Evolutionary conservation across 257 asterid genomes (phyloP), one percentile per base, ranked within the genome.

Genomic region (Verbascum thapsus): DNA sequence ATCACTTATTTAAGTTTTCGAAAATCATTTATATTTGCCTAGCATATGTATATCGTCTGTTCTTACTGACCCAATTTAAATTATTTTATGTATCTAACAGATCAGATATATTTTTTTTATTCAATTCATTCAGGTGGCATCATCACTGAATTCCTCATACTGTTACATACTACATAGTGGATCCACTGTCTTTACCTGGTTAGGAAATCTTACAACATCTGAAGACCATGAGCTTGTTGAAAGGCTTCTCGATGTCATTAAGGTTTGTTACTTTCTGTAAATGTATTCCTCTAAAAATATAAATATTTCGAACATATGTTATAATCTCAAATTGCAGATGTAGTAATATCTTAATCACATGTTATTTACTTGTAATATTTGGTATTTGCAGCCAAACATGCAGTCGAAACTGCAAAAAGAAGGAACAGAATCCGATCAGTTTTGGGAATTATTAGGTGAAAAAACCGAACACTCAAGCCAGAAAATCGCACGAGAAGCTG

Each of bases 181-280:
- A 10, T 59, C 83, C 35, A 63, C 86, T 60, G 58, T 73, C 47
- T 90, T 76, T 67, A 78, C 75, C 68, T 90, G 97, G 97, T 66
- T 77, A 6, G 97, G 97, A 62, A 87, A 65, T 70, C 77, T 80
- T 55, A 71, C 97, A 23, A 61, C 88, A 15, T 15, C 84, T 22
- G 84, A 82, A 37, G 90, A 85, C 75, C 96, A 85, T 71, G 95
- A 90, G 76, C 90, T 90, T 67, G 84, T 79, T 7, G 92, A 90
- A 76, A 78, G 96, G 74, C 83, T 77, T 80, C 81, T 90, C 52
- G 81, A 75, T 76, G 60, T 85, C 63, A 71, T 90, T 59, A 85
- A 90, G 79, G 97, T 90, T 43, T 18, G 68, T 19, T 61, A 22
- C 64, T 51, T 64, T 72, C 68, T 69, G 41, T 20, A 53, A 13